These are phyloP conservation scores for Cadophora gregata DNA, from an alignment of 2,329 filamentous ascomycete genomes.

Conservation along the genomic window DNA sequence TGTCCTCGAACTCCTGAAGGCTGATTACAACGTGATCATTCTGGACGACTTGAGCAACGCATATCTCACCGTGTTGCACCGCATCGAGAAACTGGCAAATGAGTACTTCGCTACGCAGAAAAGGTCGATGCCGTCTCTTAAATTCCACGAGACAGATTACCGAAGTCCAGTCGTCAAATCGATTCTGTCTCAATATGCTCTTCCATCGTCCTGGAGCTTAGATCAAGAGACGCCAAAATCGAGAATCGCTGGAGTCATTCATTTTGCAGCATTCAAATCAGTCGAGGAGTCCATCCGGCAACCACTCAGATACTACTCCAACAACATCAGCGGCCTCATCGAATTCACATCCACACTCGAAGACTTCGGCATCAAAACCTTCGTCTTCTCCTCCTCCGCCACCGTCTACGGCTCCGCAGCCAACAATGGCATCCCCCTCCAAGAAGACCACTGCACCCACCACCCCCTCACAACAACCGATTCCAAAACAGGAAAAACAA, in stretches of 20 bases:
- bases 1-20: conserved; percentile 53
- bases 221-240: conserved; percentile 29
- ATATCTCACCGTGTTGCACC: conserved; percentile 31
- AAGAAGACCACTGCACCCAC: conserved; percentile 61
- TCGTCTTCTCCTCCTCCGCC: conserved; percentile 71
- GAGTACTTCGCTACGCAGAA: conserved; percentile 22
- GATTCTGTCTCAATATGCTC: background rate
- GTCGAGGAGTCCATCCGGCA: conserved; percentile 65
- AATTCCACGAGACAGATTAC: conserved; percentile 37
- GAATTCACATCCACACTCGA: conserved; percentile 61
- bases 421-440: conserved; percentile 55
- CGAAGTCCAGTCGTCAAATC: conserved; percentile 10
- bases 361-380: conserved; percentile 65
- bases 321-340: conserved; percentile 68
- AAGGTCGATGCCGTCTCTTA: conserved; percentile 14
- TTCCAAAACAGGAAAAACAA: conserved; percentile 35
- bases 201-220: background rate
- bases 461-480: conserved; percentile 51
- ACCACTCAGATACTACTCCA: conserved; percentile 68
- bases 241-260: conserved; percentile 58
- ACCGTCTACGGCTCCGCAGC: conserved; percentile 66
- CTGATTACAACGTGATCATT: conserved; percentile 52
- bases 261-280: conserved; percentile 71
- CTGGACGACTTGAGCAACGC: conserved; percentile 46
- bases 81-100: conserved; percentile 34